Conservation (phyloP, 495 filamentous ascomycete genomes). For the Immersiella caudata region DNA sequence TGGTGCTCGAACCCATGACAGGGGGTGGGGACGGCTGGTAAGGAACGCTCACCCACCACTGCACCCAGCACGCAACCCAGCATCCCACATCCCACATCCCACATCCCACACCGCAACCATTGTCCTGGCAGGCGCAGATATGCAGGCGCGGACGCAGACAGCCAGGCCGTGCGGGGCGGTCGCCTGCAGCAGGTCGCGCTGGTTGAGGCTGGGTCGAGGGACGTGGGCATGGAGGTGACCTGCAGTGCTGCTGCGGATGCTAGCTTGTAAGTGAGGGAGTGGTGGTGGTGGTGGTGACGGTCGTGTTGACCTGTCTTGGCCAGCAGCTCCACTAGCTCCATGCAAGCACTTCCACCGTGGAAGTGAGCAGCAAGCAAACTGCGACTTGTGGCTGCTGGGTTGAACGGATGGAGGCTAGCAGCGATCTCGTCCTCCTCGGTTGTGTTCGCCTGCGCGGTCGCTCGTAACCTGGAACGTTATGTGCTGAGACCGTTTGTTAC, state of each 20-base stretch:
- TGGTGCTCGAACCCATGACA: constrained; percentile 15
- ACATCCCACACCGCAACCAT: not conserved
- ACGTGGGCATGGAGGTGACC: not conserved
- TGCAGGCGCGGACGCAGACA: not conserved
- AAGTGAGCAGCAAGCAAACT: not conserved
- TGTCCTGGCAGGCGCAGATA: not conserved
- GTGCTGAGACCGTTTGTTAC: not conserved
- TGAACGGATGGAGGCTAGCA: not conserved
- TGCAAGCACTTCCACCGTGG: constrained; percentile 10
- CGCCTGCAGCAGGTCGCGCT: not conserved
- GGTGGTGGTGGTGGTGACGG: not conserved
- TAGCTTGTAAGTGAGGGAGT: not conserved
- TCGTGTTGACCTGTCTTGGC: not conserved
- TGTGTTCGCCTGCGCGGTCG: not conserved
- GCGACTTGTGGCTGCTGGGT: not conserved
- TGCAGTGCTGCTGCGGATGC: not conserved
- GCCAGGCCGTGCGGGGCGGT: not conserved
- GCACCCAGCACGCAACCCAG: not conserved
- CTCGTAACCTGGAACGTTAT: not conserved
- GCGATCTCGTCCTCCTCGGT: not conserved
- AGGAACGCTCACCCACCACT: not conserved
- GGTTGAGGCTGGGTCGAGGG: not conserved
- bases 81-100: not conserved
- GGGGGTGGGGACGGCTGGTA: constrained; percentile 14
- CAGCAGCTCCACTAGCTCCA: constrained; percentile 9